These are phyloP conservation scores for Naganishia antarctica DNA, from an alignment of 768 basidiomycete genomes.

Conservation along the genomic window DNA sequence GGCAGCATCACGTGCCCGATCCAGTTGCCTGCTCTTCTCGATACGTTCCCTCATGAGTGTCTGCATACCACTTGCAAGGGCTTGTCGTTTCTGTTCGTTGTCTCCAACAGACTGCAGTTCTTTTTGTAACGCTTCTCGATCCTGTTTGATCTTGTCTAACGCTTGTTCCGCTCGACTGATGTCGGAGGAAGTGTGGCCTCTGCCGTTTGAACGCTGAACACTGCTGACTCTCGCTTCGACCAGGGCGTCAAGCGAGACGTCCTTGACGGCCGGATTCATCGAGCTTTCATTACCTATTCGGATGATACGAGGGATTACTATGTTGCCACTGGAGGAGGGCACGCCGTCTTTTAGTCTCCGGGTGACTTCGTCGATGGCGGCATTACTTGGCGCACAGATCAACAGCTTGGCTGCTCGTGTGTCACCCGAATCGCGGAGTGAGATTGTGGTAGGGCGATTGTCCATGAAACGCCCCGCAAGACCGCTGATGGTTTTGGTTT, in stretches of 20 bases:
- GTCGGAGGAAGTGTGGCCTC: constrained; percentile 50
- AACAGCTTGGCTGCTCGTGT: constrained; percentile 67
- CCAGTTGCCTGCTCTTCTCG: constrained; percentile 63
- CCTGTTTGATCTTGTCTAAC: constrained; percentile 63
- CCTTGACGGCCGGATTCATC: constrained; percentile 73
- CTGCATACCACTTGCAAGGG: constrained; percentile 69
- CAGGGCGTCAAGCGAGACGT: constrained; percentile 78
- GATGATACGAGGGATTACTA: constrained; percentile 70
- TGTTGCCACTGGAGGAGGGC: constrained; percentile 57
- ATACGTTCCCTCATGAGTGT: constrained; percentile 63
- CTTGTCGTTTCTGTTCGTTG: constrained; percentile 56
- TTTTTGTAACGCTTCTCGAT: constrained; percentile 59
- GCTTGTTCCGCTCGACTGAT: constrained; percentile 64
- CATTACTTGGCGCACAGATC: constrained; percentile 95
- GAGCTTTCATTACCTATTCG: constrained; percentile 75
- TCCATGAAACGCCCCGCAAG: constrained; percentile 79
- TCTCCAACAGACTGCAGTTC: constrained; percentile 60
- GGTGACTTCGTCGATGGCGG: constrained; percentile 94
- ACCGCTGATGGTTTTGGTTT: constrained; percentile 95
- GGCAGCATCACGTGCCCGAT: constrained; percentile 74
- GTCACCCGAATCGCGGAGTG: constrained; percentile 53
- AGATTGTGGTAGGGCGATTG: constrained; percentile 55
- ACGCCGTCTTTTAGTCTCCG: constrained; percentile 77
- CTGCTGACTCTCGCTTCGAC: constrained; percentile 60
- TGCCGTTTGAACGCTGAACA: constrained; percentile 42